Evolutionary conservation across 2,329 filamentous ascomycete genomes (phyloP), one percentile per base, ranked within the genome.

Genomic region (Fusarium brachygibbosum): DNA sequence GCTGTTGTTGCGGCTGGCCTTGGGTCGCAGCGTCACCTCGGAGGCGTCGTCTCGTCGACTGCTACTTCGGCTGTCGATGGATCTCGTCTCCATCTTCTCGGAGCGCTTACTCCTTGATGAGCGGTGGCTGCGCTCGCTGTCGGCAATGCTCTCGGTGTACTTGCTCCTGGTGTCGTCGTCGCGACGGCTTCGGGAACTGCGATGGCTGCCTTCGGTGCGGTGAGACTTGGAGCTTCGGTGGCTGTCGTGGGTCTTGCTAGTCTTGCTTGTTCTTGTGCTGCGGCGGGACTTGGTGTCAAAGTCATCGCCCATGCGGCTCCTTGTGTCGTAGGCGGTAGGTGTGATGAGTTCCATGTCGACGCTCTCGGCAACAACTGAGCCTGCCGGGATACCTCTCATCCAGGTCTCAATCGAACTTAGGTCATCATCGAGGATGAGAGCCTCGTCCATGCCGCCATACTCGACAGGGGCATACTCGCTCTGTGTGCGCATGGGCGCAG

Each of bases 321-420:
- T 76, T n/a, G 82, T 80, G 16, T 82, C 83, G 11, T 82, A 82
- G 58, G 86, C 82, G 7, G 87, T 87, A 3, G 86, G 86, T 48
- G 84, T 88, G 72, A 89, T 88, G 62, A 88, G 81, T 76, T 89
- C 87, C 25, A 85, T 72, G 48, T 88, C 86, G 13, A 82, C 85
- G 35, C 75, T 82, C 60, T 82, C 83, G 38, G 82, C 82, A 28
- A 82, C 82, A 29, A 82, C 83, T 13, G 48, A 51, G 51, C 81
- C 83, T 31, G 77, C 80, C 0, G 84, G 80, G 67, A 88, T 88
- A 29, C 87, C 87, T n/a, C 87, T 79, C 10, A 86, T 81, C 87
- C 87, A 89, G 0, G 79, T 81, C 75, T 89, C 87, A 46, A 89
- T 89, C 21, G 81, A 81, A 79, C 86, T 88, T 21, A 89, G 77